A percentile compares a stretch with the other conserved stretches of the same genome.
phyloP scores from a whole-genome alignment of 805 yeast genomes.

The Candida odintsovae region DNA sequence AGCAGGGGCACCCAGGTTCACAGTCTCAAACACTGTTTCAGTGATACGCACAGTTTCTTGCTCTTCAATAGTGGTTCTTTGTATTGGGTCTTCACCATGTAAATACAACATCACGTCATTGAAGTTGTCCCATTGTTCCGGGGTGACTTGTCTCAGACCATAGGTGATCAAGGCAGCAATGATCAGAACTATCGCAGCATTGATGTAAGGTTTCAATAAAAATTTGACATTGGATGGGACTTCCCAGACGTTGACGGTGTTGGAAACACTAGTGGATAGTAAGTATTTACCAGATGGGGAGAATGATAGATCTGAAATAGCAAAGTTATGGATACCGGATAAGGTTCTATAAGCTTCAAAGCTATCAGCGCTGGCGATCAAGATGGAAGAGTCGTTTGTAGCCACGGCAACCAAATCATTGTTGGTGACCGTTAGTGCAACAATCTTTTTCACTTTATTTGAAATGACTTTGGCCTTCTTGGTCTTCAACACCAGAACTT shows the following conservation, averaged over 20 bases:
- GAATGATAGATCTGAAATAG: conserved; percentile 67
- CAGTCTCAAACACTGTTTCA: conserved; percentile 1
- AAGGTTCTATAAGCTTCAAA: conserved; percentile 46
- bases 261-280: conserved; percentile 75
- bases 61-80: not conserved
- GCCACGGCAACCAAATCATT: conserved; percentile 37
- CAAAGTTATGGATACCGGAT: conserved; percentile 68
- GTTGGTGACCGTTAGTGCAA: conserved; percentile 40
- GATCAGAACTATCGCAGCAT: conserved; percentile 6
- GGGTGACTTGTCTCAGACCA: conserved; percentile 8
- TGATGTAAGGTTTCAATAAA: conserved; percentile 8
- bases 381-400: conserved; percentile 55
- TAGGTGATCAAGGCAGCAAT: conserved; percentile 1
- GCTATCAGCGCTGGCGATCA: conserved; percentile 45
- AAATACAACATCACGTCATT: not conserved
- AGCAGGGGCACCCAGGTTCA: not conserved
- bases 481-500: conserved; percentile 19
- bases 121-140: conserved; percentile 12
- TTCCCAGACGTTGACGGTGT: conserved; percentile 56
- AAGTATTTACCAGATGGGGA: conserved; percentile 62
- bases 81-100: not conserved
- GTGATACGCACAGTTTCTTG: not conserved
- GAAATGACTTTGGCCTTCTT: conserved; percentile 37
- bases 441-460: conserved; percentile 48
- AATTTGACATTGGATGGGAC: conserved; percentile 43